A percentile compares a stretch with the other conserved stretches of the same genome.
Conservation (phyloP, 768 basidiomycete species). For the Phylloporus sp. region DNA sequence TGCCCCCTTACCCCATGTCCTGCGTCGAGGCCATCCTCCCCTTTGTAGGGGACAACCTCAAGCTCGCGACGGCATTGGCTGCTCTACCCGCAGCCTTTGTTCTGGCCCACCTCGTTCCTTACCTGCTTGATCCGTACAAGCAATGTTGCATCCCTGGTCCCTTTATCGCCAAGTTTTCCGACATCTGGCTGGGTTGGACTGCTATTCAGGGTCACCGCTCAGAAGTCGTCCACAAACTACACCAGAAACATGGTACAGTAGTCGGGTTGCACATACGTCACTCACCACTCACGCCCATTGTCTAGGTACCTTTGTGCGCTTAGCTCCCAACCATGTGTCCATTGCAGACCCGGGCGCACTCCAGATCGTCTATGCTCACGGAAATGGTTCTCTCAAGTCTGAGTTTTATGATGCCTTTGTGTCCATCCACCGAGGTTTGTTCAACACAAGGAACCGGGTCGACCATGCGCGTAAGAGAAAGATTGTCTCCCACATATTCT, state of each 20-base stretch:
- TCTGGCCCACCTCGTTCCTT: slow-evolving; percentile 40
- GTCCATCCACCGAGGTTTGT: slow-evolving; percentile 66
- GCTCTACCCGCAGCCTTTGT: slow-evolving; percentile 17
- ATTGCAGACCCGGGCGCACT: slow-evolving; percentile 78
- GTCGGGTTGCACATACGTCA: background rate
- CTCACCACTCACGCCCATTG: background rate
- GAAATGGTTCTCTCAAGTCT: slow-evolving; percentile 78
- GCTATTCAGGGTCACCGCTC: slow-evolving; percentile 70
- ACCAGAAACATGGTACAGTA: slow-evolving; percentile 64
- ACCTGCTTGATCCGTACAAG: slow-evolving; percentile 54
- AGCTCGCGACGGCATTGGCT: slow-evolving; percentile 4
- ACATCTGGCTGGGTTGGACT: slow-evolving; percentile 68
- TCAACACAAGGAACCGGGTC: slow-evolving; percentile 72
- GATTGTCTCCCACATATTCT: slow-evolving; percentile 82
- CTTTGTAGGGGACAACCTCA: background rate
- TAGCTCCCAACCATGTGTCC: slow-evolving; percentile 76
- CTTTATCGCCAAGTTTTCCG: slow-evolving; percentile 64
- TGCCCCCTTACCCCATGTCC: slow-evolving; percentile 14
- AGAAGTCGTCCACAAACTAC: slow-evolving; percentile 68
- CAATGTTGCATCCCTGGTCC: slow-evolving; percentile 68
- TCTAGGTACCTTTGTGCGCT: slow-evolving; percentile 60
- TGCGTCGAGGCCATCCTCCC: slow-evolving; percentile 11
- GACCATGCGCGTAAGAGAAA: slow-evolving; percentile 90
- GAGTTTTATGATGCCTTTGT: slow-evolving; percentile 81
- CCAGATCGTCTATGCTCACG: slow-evolving; percentile 71